Evolutionary conservation across 306 rosid genomes (phyloP), one percentile per base, ranked within the genome.

Genomic region (Potentilla sterilis): DNA sequence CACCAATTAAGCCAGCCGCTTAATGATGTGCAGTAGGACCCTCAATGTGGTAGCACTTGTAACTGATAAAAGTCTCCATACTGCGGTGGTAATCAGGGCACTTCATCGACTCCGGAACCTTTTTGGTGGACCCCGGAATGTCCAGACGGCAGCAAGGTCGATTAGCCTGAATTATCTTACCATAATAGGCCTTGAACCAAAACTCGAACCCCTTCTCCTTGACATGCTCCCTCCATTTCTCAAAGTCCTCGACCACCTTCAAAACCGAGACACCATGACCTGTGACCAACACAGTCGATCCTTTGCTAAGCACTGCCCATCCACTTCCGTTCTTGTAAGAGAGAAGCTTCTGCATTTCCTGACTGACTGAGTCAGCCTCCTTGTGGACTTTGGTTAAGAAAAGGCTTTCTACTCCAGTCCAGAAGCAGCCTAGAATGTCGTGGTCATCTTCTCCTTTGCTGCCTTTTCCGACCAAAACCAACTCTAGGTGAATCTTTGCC

Each of bases 261-360:
- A 84, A 11, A 9, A 84, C 43, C 8, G 82, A 42, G 51, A 70
- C 13, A 0, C 92, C 92, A 47, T 82, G 86, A 0, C 92, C 89
- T n/a, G 69, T 65, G 3, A 69, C n/a, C 52, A 81, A 65, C 24
- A 85, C 85, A 0, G 70, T 54, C 0, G 84, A 59, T 0, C 89
- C 92, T 24, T 78, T 85, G 69, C 59, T 77, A 0, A 89, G 72
- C 38, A 90, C 75, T 4, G 73, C 84, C 90, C 92, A 90, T 18
- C 92, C 92, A 4, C 46, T 72, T 40, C 86, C 92, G 37, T 83
- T 84, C 78, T 90, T 86, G 83, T 84, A 86, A 0, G 92, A 82
- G 19, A 87, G 78, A 73, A 90, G 34, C 44, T 85, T 83, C 19
- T 87, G 84, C 7, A 90, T 82, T 37, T 90, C 86, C 49, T 82